Evolutionary conservation across 441 rosid species (phyloP), one percentile per base, ranked within the genome.

Genomic region (Corymbia citriodora): DNA sequence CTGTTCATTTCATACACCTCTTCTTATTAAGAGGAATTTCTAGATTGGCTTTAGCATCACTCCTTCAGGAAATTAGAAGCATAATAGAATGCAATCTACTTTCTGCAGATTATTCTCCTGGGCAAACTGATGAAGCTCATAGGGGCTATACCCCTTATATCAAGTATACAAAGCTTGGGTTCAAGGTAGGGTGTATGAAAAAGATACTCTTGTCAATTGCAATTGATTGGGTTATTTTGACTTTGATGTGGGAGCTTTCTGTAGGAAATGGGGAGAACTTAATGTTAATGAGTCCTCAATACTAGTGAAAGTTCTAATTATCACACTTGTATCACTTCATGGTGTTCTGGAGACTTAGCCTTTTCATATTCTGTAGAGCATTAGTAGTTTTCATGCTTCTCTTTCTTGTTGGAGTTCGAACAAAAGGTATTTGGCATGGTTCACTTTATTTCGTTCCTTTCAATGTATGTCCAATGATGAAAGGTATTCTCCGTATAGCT

Each of bases 131-230:
- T 88, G 50, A 74, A 21, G 91, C 91, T 91, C 91, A 92, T 88
- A 87, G 92, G 89, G 95, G 97, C 92, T 93, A 95, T 92, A 98
- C 97, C 72, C 99, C 97, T 88, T 94, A 91, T 90, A 96, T 97
- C 88, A 98, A 95, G 91, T 98, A 96, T 92, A 96, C 95, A 87
- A 98, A 97, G 94, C 99, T 98, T 91, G 98, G 95, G 92, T 98
- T 98, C 94, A 94, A 94, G 98, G 99, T 97, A 55, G 89, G 59
- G 55, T 88, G 50, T 15, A 54, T 40, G 25, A 36, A 21, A 48
- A 72, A 31, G 29, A 53, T 89, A 40, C 87, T 25, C 89, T 33
- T 55, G 52, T 79, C n/a, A 19, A 29, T 61, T 52, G 88, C 70
- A 55, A 36, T 54, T 33, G 65, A 87, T 33, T 4, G 9, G 61